These are phyloP conservation scores for Breynia disticha DNA, from an alignment of 441 rosid genomes.

Conservation along the genomic window DNA sequence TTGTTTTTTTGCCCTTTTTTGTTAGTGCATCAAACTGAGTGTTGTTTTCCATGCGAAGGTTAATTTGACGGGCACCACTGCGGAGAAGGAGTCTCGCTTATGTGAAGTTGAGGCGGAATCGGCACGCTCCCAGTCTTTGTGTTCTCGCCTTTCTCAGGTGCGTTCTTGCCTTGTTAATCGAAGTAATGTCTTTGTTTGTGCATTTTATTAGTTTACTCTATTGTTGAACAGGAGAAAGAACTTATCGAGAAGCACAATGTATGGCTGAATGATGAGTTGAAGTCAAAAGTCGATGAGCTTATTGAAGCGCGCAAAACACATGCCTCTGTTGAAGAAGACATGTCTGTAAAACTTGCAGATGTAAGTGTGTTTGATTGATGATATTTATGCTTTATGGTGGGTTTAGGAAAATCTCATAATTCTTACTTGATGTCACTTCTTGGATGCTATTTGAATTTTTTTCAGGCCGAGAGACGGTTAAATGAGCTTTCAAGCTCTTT, in stretches of 20 bases:
- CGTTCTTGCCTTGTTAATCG: neutral
- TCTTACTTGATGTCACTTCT: neutral
- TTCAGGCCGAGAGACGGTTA: slow-evolving; percentile 50
- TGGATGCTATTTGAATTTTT: slow-evolving; percentile 15
- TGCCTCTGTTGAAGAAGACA: slow-evolving; percentile 64
- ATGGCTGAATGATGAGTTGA: slow-evolving; percentile 90
- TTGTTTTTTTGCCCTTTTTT: neutral
- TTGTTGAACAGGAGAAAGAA: slow-evolving; percentile 68
- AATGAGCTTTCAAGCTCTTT: slow-evolving; percentile 56
- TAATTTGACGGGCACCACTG: slow-evolving; percentile 48
- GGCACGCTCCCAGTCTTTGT: slow-evolving; percentile 50
- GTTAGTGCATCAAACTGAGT: too few species aligned
- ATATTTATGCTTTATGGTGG: neutral
- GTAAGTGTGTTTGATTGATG: slow-evolving; percentile 27
- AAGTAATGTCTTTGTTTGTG: neutral
- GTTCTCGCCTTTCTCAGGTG: slow-evolving; percentile 79
- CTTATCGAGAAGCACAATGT: slow-evolving; percentile 77
- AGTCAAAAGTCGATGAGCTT: slow-evolving; percentile 59
- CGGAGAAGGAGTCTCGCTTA: slow-evolving; percentile 58
- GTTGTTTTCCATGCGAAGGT: slow-evolving; percentile 26
- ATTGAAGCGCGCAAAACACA: slow-evolving; percentile 53
- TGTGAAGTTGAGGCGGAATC: slow-evolving; percentile 63
- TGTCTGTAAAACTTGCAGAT: slow-evolving; percentile 69
- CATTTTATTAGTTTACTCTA: neutral
- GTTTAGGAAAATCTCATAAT: neutral